phyloP scores from a whole-genome alignment of 2,329 filamentous ascomycete genomes.

The Talaromyces sp. region DNA sequence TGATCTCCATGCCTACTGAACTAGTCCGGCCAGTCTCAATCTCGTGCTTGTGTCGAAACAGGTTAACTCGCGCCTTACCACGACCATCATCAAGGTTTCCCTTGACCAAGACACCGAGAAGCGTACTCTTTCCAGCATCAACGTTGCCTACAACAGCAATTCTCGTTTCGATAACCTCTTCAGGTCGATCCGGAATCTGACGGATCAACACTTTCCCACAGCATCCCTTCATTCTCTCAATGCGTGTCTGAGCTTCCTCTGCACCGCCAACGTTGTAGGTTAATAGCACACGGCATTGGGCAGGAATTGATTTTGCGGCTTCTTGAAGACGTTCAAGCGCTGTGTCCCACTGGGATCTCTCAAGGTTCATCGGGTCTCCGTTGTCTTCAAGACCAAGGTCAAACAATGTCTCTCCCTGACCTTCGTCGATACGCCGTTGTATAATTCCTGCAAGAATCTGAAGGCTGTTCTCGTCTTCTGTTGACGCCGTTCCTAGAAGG shows the following conservation, averaged over 20 bases:
- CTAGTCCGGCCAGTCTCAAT: slow-evolving; percentile 93
- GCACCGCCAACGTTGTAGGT: slow-evolving; percentile 86
- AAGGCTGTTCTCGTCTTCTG: slow-evolving; percentile 56
- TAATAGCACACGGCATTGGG: slow-evolving; percentile 76
- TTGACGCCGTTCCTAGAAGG: slow-evolving; percentile 55
- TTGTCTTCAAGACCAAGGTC: slow-evolving; percentile 90
- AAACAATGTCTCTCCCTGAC: slow-evolving; percentile 84
- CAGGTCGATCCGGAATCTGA: slow-evolving; percentile 66
- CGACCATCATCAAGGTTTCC: slow-evolving; percentile 91
- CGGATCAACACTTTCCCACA: slow-evolving; percentile 86
- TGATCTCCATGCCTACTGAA: slow-evolving; percentile 97
- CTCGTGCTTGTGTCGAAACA: slow-evolving; percentile 97
- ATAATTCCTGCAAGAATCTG: slow-evolving; percentile 64
- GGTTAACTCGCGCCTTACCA: slow-evolving; percentile 87
- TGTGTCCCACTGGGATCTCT: slow-evolving; percentile 68
- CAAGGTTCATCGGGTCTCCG: slow-evolving; percentile 78
- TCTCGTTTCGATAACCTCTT: slow-evolving; percentile 90
- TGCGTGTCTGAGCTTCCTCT: slow-evolving; percentile 64
- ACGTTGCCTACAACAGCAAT: slow-evolving; percentile 98
- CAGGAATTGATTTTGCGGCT: slow-evolving; percentile 63
- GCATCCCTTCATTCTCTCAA: slow-evolving; percentile 67
- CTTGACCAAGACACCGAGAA: slow-evolving; percentile 93
- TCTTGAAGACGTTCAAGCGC: slow-evolving; percentile 65
- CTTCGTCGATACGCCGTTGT: slow-evolving; percentile 69
- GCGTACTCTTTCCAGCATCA: slow-evolving; percentile 93